Conservation (phyloP, 805 yeast genomes). For the Hanseniaspora guilliermondii region DNA sequence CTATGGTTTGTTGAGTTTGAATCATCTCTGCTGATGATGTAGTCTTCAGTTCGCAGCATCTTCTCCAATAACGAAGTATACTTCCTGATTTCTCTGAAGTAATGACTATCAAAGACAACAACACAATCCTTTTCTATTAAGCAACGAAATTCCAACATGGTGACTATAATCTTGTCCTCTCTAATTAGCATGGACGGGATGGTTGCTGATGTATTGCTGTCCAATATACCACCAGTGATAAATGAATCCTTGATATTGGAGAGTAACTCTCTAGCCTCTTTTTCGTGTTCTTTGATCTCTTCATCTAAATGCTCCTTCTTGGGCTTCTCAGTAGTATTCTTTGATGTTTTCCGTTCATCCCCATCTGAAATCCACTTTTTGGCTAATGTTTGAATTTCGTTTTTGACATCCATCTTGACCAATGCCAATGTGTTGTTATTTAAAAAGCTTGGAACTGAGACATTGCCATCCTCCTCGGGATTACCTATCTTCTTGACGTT, state of each 20-base stretch:
- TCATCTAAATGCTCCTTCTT: background rate
- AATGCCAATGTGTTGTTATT: background rate
- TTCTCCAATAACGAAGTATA: slow-evolving; percentile 70
- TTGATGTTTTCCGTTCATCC: slow-evolving; percentile 17
- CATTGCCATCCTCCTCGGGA: background rate
- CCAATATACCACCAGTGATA: slow-evolving; percentile 9
- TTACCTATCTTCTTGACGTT: slow-evolving; percentile 18
- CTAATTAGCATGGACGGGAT: slow-evolving; percentile 75
- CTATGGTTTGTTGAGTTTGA: background rate
- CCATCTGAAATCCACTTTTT: background rate
- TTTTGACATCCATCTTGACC: background rate
- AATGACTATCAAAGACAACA: slow-evolving; percentile 62
- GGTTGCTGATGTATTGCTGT: slow-evolving; percentile 43
- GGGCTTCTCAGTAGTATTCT: slow-evolving; percentile 20
- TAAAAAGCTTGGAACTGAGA: slow-evolving; percentile 56
- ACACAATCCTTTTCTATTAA: slow-evolving; percentile 59
- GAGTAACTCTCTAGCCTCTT: background rate
- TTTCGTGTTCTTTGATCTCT: background rate
- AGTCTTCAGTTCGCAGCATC: slow-evolving; percentile 47
- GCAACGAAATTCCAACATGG: slow-evolving; percentile 68
- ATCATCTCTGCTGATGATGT: background rate
- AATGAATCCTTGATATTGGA: slow-evolving; percentile 9
- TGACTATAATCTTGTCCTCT: slow-evolving; percentile 55
- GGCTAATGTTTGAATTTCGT: background rate
- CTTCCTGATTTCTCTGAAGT: slow-evolving; percentile 44